Evolutionary conservation across 2,329 filamentous ascomycete species (phyloP).

Genomic region (Fusarium solani-melongenae): DNA sequence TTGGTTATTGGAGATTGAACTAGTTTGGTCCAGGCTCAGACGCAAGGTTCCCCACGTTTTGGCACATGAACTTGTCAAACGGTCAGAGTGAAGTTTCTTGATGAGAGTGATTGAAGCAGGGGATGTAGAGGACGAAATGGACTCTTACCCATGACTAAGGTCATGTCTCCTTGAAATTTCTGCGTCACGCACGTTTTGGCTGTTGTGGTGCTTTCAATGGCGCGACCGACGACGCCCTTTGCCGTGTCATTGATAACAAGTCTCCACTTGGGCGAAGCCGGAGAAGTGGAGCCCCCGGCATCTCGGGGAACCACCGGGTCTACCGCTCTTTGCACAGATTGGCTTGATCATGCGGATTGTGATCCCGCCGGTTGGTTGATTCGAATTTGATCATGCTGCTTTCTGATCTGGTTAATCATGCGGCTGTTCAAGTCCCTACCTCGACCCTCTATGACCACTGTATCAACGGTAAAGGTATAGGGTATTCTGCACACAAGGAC

Average conservation of each 20-base stretch:
- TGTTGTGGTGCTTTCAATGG: neutral
- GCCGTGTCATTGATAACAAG: neutral
- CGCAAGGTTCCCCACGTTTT: conserved; percentile 13
- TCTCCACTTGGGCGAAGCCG: neutral
- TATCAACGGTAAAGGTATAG: neutral
- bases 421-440: neutral
- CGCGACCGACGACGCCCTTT: neutral
- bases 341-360: neutral
- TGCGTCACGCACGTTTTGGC: neutral
- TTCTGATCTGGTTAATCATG: neutral
- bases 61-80: neutral
- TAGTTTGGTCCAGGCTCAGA: conserved; percentile 8
- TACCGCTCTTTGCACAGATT: neutral
- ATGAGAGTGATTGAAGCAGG: neutral
- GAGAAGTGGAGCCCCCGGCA: neutral
- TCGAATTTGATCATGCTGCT: neutral
- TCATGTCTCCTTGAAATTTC: neutral
- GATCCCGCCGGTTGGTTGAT: neutral
- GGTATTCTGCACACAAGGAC: neutral
- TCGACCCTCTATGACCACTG: neutral
- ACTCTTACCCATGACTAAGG: neutral
- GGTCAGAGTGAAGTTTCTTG: neutral
- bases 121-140: neutral
- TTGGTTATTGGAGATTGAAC: neutral
- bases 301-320: neutral